Evolutionary conservation across 495 filamentous ascomycete genomes (phyloP).

Genomic region (Tuber melanosporum): DNA sequence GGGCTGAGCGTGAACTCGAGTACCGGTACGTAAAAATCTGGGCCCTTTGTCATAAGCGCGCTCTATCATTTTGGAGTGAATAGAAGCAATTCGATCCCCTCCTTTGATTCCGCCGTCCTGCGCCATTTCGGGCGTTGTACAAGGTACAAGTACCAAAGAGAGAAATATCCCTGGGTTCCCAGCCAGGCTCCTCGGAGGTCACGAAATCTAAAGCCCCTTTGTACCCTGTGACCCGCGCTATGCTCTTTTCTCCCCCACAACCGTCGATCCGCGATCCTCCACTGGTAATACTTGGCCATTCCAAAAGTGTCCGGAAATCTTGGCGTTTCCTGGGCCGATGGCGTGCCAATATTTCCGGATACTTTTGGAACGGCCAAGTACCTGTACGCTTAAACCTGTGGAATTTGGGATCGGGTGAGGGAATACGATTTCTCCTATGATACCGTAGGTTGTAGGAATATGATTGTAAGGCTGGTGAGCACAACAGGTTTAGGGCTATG

Average conservation of each 20-base stretch:
- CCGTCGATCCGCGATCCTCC: not conserved
- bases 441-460: not conserved
- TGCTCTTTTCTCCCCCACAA: not conserved
- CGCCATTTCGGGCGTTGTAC: not conserved
- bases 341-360: no score
- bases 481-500: constrained; percentile 20
- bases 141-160: not conserved
- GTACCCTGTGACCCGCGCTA: not conserved
- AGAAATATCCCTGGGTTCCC: not conserved
- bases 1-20: no score
- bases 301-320: no score
- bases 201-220: not conserved
- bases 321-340: no score
- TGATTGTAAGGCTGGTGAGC: not conserved
- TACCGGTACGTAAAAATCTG: not conserved
- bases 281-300: not conserved
- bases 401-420: not conserved
- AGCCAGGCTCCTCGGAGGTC: not conserved
- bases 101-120: not conserved
- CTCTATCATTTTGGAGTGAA: not conserved
- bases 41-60: not conserved
- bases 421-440: not conserved
- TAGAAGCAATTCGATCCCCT: not conserved
- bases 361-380: no score
- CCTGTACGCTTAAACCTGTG: not conserved